Base-by-base conservation (phyloP, 164 flowering plant species). In the Chloranthus sessilifolius region DNA sequence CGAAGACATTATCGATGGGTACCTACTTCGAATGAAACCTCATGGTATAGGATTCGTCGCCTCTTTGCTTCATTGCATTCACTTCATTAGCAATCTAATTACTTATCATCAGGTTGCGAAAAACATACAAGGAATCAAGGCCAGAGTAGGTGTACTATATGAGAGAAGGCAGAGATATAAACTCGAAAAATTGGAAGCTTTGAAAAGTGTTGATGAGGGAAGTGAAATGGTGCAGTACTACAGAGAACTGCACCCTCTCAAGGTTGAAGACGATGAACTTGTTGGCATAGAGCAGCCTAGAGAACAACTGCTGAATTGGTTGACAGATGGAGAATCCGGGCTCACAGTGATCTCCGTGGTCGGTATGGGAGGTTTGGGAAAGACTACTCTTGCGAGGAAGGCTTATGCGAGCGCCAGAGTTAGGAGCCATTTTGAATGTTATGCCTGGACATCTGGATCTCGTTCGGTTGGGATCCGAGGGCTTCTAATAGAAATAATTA, bases 281-380 rank as follows among this genome's bases (percentile, higher is more conserved):
- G 78, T 78, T 19, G 84, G 84, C 1, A 66, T 79, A 40, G 74
- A 70, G 0, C 56, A 58, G 19, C 30, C 49, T 27, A 61, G 6
- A 42, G 54, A 51, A 8, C 31, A 19, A 22, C 25, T 79, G 19
- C 17, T 68, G 0, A 23, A 48, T 9, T 65, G 66, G 85, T 46
- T 77, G 20, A 23, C 27, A 5, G 72, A 61, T 1, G 76, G 40
- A 4, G 76, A 73, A 11, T 52, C 60, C 2, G 52, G 64, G 3
- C 53, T 14, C 3, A 14, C 61, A 5, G 60, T 42, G 11, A 31
- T 73, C 23, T 71, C 82, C 16, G 52, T 81, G 39, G 62, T 69
- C n/a, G 88, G 88, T 2, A 74, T n/a, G n/a, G n/a, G n/a, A n/a
- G n/a, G n/a, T n/a, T n/a, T 74, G 80, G 80, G 82, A 1, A 81